A percentile compares a stretch with the other conserved stretches of the same genome.
phyloP scores from a whole-genome alignment of 202 grass and related monocot species.

The Schoenoplectus triqueter region DNA sequence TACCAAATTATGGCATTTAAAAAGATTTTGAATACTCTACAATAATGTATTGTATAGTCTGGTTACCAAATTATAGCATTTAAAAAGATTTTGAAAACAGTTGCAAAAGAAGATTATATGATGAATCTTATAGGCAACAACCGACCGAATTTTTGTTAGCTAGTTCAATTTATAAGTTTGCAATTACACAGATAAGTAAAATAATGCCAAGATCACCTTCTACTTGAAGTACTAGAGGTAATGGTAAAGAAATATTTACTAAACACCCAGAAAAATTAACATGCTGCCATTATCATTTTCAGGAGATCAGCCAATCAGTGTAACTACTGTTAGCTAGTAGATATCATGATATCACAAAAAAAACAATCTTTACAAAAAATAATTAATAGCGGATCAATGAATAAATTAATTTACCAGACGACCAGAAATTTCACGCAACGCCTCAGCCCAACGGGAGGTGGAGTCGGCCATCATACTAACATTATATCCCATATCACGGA shows the following conservation, averaged over 20 bases:
- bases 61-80: neutral
- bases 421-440: conserved; percentile 93
- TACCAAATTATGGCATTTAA: neutral
- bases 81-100: neutral
- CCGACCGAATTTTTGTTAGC: neutral
- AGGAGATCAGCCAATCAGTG: neutral
- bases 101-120: neutral
- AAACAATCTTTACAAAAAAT: conserved; percentile 25
- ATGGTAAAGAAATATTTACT: neutral
- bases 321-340: neutral
- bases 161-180: neutral
- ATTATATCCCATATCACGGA: conserved; percentile 93
- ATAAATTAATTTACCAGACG: conserved; percentile 53
- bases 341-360: conserved; percentile 1
- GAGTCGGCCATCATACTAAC: conserved; percentile 99
- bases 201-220: conserved; percentile 7
- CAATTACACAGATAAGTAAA: conserved; percentile 14
- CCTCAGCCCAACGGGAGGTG: conserved; percentile 88
- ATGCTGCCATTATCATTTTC: neutral
- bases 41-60: neutral
- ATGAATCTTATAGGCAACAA: conserved; percentile 8
- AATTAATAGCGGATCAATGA: conserved; percentile 9
- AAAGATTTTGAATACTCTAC: neutral
- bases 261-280: neutral
- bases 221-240: neutral